Conservation (phyloP, 2,329 filamentous ascomycete species). For the Pseudogymnoascus sp. region DNA sequence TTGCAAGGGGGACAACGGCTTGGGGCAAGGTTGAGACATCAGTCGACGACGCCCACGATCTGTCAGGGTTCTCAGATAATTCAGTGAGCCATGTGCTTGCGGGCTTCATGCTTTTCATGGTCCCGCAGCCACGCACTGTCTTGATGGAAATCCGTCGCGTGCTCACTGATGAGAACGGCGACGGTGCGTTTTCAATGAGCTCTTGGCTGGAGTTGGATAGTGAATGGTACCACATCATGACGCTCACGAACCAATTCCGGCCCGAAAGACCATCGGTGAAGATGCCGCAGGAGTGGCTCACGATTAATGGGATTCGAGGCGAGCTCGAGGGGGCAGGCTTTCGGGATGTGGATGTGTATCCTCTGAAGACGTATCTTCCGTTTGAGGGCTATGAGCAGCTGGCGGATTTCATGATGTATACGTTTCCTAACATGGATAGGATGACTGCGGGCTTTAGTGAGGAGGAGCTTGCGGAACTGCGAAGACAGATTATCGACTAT, state of each 20-base stretch:
- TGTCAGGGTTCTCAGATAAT: neutral
- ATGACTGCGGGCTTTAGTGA: constrained; percentile 5
- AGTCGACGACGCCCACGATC: neutral
- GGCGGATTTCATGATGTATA: neutral
- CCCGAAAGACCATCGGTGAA: neutral
- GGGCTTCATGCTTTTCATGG: neutral
- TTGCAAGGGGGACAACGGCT: neutral
- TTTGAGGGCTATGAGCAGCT: neutral
- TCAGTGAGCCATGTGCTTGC: neutral
- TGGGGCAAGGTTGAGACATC: neutral
- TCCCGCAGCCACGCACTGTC: neutral
- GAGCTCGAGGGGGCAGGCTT: constrained; percentile 10
- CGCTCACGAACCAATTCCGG: neutral
- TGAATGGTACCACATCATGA: constrained; percentile 8
- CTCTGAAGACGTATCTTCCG: constrained; percentile 10
- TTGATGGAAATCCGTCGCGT: neutral
- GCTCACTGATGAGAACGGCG: neutral
- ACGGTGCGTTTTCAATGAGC: constrained; percentile 4
- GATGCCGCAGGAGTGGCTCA: constrained; percentile 8
- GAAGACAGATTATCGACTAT: constrained; percentile 7
- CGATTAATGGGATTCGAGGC: constrained; percentile 3
- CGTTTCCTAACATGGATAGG: constrained; percentile 4
- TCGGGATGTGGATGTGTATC: constrained; percentile 4
- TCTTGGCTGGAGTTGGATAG: neutral
- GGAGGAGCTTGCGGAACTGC: neutral